Evolutionary conservation across 257 asterid species (phyloP).

Genomic region (Rhazya stricta): DNA sequence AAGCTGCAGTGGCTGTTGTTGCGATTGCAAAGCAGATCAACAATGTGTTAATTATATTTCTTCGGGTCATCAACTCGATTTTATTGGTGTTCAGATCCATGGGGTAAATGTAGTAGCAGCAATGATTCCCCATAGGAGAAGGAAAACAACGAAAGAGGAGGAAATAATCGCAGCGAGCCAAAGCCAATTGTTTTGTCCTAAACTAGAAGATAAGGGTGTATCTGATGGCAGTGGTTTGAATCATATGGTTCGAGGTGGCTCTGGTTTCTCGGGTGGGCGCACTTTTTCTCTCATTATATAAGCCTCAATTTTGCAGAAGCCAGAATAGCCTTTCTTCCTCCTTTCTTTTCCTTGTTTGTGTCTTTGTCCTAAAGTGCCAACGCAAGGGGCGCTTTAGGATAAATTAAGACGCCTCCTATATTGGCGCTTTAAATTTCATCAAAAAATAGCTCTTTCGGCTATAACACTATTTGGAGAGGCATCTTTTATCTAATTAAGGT

Average conservation of each 20-base stretch:
- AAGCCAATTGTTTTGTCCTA: slow-evolving; percentile 82
- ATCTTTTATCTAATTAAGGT: too few relatives aligned
- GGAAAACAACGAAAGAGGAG: slow-evolving; percentile 62
- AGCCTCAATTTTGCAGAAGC: slow-evolving; percentile 74
- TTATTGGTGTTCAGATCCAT: slow-evolving; percentile 56
- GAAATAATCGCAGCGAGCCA: slow-evolving; percentile 90
- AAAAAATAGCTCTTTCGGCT: too few relatives aligned
- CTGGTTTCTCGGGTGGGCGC: slow-evolving; percentile 33
- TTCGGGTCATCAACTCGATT: slow-evolving; percentile 56
- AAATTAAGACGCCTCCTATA: too few relatives aligned
- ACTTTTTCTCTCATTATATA: slow-evolving; percentile 65
- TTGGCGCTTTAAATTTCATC: too few relatives aligned
- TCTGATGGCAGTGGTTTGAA: slow-evolving; percentile 63
- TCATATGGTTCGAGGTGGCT: slow-evolving; percentile 34
- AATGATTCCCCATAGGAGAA: slow-evolving; percentile 53
- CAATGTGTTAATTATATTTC: slow-evolving; percentile 53
- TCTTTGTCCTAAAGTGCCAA: too few relatives aligned
- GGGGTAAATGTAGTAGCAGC: slow-evolving; percentile 70
- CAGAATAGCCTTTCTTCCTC: too few relatives aligned
- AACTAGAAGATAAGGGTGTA: slow-evolving; percentile 52
- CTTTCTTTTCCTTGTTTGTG: too few relatives aligned
- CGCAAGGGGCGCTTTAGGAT: too few relatives aligned
- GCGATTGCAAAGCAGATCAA: slow-evolving; percentile 56
- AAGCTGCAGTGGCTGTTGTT: slow-evolving; percentile 48
- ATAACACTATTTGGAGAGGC: too few relatives aligned